Evolutionary conservation across 2,329 filamentous ascomycete species (phyloP).

Genomic region (Ceratocystis cubensis): DNA sequence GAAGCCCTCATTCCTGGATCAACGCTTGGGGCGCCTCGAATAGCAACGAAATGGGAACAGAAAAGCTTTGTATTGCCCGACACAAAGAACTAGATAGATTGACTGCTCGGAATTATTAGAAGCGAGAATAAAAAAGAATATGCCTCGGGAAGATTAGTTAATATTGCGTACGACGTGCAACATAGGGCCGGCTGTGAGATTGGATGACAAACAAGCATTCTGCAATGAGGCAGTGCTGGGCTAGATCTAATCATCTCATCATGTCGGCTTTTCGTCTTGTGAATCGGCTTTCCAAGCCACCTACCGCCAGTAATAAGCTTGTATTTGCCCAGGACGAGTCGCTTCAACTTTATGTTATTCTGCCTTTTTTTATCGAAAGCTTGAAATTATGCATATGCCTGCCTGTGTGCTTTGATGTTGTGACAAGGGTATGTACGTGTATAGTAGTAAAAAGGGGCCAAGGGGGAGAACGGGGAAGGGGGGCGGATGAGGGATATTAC

Average conservation of each 20-base stretch:
- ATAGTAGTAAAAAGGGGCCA: not conserved
- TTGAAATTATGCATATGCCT: not conserved
- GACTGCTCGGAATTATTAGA: not conserved
- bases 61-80: not conserved
- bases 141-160: not conserved
- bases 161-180: not conserved
- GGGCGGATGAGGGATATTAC: not conserved
- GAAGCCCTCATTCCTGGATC: not conserved
- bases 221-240: slow-evolving; percentile 1
- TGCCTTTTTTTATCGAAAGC: not conserved
- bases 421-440: not conserved
- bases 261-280: not conserved
- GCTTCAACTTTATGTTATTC: not conserved
- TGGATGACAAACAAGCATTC: slow-evolving; percentile 5
- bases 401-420: not conserved
- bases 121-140: not conserved
- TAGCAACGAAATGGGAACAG: not conserved
- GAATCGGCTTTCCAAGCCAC: slow-evolving; percentile 3
- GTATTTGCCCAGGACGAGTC: not conserved
- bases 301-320: not conserved
- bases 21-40: not conserved
- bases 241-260: not conserved
- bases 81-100: not conserved
- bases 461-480: not conserved
- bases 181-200: not conserved